Base-by-base conservation (phyloP, 257 asterid species). In the Salvia miltiorrhiza region DNA sequence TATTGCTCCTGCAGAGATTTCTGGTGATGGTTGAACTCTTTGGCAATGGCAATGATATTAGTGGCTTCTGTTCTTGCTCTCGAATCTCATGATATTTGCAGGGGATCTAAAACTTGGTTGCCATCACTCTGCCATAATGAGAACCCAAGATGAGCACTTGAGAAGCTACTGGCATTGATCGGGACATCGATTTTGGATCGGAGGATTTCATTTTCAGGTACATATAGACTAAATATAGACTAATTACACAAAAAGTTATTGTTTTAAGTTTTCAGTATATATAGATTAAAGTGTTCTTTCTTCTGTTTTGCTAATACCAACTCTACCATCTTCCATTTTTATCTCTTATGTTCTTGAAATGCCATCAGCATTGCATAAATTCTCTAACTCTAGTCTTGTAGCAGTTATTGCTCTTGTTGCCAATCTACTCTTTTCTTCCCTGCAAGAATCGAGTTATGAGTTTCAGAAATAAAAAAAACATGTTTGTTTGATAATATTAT, bases 1-100 rank as follows among this genome's bases (percentile, higher is more conserved):
- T 72, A 74, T 52, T 92, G 97, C 78, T 92, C 98, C 1, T 90
- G 97, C 73, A 86, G 87, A 55, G 95, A 88, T 84, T 83, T 88
- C 78, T 92, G 98, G 98, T 92, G 76, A 82, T 57, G 44, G 7
- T 64, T 30, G 13, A 50, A 76, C 17, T 23, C 7, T 24, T 71
- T 35, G 39, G 6, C 17, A 21, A 3, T 20, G 26, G 9, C 12
- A 50, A 20, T 13, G 20, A 20, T 21, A 1, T 19, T 11, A 50
- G 20, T 50, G 57, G 14, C n/a, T 19, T 21, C 32, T 9, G 57
- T 60, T 17, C 17, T 37, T 52, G 48, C 39, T 67, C 21, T 11
- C 35, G 67, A 62, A 62, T 62, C 53, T 12, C 53, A 7, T n/a
- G n/a, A n/a, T n/a, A n/a, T n/a, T n/a, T n/a, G n/a, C n/a, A n/a